Base-by-base conservation (phyloP, 306 rosid genomes). In the Fragaria nilgerrensis region DNA sequence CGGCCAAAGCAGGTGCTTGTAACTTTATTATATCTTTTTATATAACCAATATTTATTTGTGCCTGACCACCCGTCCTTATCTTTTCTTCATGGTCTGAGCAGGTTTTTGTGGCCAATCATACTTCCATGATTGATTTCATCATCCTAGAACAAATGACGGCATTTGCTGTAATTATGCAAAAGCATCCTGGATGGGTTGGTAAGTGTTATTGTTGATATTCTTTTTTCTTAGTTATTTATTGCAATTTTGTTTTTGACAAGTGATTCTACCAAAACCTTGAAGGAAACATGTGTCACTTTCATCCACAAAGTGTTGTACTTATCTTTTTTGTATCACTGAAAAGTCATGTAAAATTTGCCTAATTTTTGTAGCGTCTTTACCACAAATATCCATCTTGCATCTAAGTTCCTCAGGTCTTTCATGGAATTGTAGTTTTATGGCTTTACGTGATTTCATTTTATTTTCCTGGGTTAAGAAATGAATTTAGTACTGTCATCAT, bases 181-280 rank as follows among this genome's bases (percentile, higher is more conserved):
- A 95, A 92, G 78, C 98, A 95, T 87, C 93, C 92, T 79, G 98
- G 98, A 82, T 95, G 98, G 98, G 97, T 95, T 84, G 98, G 98
- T 95, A 85, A 87, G 98, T 82, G 74, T 71, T 29, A 56, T 27
- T 48, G 73, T 52, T 58, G 27, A 65, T 61, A 65, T 61, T 9
- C 63, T 62, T 43, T 75, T 55, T n/a, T 44, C 15, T 23, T 36
- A 37, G 52, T 34, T 15, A 4, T 47, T 27, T 19, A 50, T 34
- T 15, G 71, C 39, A 70, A 5, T 47, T 58, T 5, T 4, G 5
- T 37, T 53, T 27, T 9, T 41, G 1, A 13, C n/a, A 45, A 9
- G 47, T 43, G 52, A 71, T 56, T 23, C 29, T 69, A 32, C 61
- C 65, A 34, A 45, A 56, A n/a, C 20, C 58, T 79, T 47, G 13